Evolutionary conservation across 2,329 filamentous ascomycete species (phyloP).

Genomic region (Mycocentrospora acerina): DNA sequence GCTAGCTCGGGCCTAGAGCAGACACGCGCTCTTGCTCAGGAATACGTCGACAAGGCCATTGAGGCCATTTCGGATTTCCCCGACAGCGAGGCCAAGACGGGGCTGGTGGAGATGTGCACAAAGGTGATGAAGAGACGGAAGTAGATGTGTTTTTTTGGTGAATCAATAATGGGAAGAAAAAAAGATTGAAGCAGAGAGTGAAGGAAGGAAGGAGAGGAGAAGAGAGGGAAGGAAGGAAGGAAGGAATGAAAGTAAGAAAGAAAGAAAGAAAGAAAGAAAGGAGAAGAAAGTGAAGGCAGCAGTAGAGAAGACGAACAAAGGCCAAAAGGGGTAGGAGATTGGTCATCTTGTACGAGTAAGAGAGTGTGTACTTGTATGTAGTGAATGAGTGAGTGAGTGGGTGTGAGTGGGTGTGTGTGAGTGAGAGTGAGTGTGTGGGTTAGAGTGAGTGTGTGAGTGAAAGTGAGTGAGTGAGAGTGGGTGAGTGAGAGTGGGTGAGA

Average conservation of each 20-base stretch:
- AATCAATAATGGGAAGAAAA: not conserved
- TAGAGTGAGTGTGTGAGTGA: too few relatives aligned
- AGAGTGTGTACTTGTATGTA: too few relatives aligned
- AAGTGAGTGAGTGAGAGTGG: too few relatives aligned
- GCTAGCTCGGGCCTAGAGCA: constrained; percentile 87
- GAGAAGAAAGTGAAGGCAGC: too few relatives aligned
- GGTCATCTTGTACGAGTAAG: too few relatives aligned
- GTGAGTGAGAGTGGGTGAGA: too few relatives aligned
- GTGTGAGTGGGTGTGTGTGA: too few relatives aligned
- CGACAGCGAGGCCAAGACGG: constrained; percentile 90
- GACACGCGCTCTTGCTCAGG: constrained; percentile 84
- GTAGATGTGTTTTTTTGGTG: constrained; percentile 45
- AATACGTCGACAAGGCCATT: constrained; percentile 87
- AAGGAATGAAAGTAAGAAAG: not conserved
- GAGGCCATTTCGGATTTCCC: constrained; percentile 82
- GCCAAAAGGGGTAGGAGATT: too few relatives aligned
- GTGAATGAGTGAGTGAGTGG: too few relatives aligned
- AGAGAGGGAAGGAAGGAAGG: not conserved
- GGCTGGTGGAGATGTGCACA: constrained; percentile 87
- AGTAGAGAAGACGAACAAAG: too few relatives aligned
- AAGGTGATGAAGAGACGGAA: constrained; percentile 90
- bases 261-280: not conserved
- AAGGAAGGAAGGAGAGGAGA: not conserved
- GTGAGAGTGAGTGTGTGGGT: too few relatives aligned
- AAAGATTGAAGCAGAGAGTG: not conserved